Percentiles rank a stretch among this genome's conserved stretches.
Evolutionary conservation across 2,329 filamentous ascomycete genomes (phyloP).

Genomic region (Xylariaceae sp.): DNA sequence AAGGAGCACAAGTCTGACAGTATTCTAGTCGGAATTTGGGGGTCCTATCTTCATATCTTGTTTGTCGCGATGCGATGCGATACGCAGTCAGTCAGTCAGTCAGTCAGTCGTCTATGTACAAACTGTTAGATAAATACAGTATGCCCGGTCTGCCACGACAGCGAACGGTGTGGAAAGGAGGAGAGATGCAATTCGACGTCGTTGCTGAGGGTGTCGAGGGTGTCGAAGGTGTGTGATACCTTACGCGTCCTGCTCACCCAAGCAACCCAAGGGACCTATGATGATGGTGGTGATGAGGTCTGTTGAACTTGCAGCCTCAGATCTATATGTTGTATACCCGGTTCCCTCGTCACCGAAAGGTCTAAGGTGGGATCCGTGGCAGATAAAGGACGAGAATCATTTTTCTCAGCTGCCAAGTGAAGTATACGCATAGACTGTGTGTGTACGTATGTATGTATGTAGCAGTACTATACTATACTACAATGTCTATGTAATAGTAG

Average conservation of each 20-base stretch:
- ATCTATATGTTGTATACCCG: too few species aligned
- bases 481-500: too few species aligned
- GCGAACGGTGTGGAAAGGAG: neutral
- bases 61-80: neutral
- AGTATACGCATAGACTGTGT: too few species aligned
- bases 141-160: neutral
- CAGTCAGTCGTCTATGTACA: neutral
- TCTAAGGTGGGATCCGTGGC: too few species aligned
- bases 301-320: too few species aligned
- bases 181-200: neutral
- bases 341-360: too few species aligned
- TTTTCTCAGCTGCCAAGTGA: too few species aligned
- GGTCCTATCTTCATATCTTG: neutral
- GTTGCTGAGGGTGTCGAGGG: neutral
- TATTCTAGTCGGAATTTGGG: neutral
- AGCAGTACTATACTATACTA: too few species aligned
- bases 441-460: too few species aligned
- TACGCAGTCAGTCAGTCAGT: neutral
- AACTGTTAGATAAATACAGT: neutral
- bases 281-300: too few species aligned
- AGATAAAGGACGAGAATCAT: too few species aligned
- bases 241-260: neutral
- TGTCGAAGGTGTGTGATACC: neutral
- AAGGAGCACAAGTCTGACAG: neutral
- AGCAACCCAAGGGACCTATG: neutral